Percentiles rank a stretch among this genome's conserved stretches.
These are phyloP conservation scores for Cercophora samala DNA, from an alignment of 495 filamentous ascomycete species.

Conservation along the genomic window DNA sequence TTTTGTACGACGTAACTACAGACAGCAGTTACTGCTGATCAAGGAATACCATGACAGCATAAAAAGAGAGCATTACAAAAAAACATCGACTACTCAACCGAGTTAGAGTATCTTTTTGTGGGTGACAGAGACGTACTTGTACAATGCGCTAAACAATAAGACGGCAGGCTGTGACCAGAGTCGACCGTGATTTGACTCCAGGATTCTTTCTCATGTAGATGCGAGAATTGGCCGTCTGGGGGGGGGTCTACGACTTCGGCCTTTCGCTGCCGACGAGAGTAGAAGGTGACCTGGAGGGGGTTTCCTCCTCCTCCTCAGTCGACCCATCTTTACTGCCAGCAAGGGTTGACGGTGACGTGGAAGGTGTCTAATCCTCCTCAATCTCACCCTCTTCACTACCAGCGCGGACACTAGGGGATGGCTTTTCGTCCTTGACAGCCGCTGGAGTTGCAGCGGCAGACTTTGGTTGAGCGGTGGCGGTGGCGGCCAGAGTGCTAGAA, in stretches of 20 bases:
- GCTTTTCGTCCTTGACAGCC: conserved; percentile 50
- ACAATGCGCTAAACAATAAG: background rate
- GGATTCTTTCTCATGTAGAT: too few species aligned
- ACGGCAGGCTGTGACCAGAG: too few species aligned
- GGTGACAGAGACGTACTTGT: conserved; percentile 4
- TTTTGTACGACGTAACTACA: background rate
- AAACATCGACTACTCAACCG: conserved; percentile 4
- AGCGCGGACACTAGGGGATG: conserved; percentile 62
- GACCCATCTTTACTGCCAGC: too few species aligned
- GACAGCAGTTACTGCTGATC: background rate
- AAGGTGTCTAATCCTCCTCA: background rate
- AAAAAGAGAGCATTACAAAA: background rate
- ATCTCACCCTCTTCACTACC: conserved; percentile 40
- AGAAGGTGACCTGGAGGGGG: too few species aligned
- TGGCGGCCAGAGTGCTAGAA: background rate
- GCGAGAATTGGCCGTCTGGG: too few species aligned
- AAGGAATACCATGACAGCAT: background rate
- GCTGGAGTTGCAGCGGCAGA: background rate
- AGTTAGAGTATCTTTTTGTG: conserved; percentile 1
- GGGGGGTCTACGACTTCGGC: too few species aligned
- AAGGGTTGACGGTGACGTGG: background rate
- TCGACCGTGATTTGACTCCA: too few species aligned
- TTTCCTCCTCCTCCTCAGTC: too few species aligned
- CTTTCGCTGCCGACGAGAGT: background rate
- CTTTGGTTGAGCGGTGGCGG: conserved; percentile 2